Base-by-base conservation (phyloP, 805 yeast species). In the Lipomyces orientalis region DNA sequence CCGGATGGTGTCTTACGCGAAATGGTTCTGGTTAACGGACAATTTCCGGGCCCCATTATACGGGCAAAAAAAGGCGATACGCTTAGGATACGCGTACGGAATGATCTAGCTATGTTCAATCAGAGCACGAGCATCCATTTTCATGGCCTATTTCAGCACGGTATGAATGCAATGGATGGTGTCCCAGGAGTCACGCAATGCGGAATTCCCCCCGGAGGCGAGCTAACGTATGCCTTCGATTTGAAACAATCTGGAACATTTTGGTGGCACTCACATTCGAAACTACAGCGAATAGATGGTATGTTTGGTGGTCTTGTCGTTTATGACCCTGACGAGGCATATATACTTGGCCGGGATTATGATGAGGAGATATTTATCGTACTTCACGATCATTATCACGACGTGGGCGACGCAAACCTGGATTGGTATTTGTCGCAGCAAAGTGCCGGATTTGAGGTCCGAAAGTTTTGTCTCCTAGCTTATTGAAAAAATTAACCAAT, bases 281-380 rank as follows among this genome's bases (percentile, higher is more conserved):
- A 84, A 54, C 79, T 84, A 5, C 96, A 95, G 58, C 86, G 85
- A 72, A 87, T 88, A 33, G 96, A 96, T 61, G 85, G 93, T 5
- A 79, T 90, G 69, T 80, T 86, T 55, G 84, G 92, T 4, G 91
- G 84, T 2, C 75, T 90, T 62, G 81, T 66, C 14, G 57, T 68
- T 2, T 60, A 63, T 14, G 64, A 52, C 33, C 31, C 31, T 14
- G 64, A 60, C 31, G 68, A 65, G 56, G 43, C 60, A 22, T 33
- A 46, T 14, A 46, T 35, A 16, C 12, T 60, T 10, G 58, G 60
- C 39, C 31, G 54, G 5, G 52, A 43, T 12, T 65, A 67, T 63
- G 69, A 67, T 49, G 59, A 57, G 19, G 71, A 67, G 31, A 51
- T 52, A n/a, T 58, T 65, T 22, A 43, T 67, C 22, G 22, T 62